These are phyloP conservation scores for Fragilaria radians DNA, from an alignment of 108 stramenopile genomes.

Conservation along the genomic window DNA sequence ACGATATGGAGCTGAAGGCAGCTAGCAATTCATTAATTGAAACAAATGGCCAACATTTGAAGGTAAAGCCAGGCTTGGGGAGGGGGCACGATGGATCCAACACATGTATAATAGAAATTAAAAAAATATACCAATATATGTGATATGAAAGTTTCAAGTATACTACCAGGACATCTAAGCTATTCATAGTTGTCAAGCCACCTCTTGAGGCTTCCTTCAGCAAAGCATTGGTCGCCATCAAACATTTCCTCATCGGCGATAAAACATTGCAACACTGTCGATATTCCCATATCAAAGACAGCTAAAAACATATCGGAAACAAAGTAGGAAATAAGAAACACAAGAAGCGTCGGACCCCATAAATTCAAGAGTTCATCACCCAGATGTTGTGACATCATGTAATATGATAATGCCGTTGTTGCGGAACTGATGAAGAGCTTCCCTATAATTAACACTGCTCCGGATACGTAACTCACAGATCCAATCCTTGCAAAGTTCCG, in stretches of 20 bases:
- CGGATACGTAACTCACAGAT: slow-evolving; percentile 53
- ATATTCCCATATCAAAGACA: slow-evolving; percentile 78
- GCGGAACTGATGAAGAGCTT: slow-evolving; percentile 73
- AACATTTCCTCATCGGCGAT: slow-evolving; percentile 91
- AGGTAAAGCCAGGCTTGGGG: no score
- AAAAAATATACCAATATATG: no score
- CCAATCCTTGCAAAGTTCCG: slow-evolving; percentile 63
- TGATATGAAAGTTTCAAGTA: no score
- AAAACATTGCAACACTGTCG: slow-evolving; percentile 82
- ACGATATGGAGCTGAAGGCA: no score
- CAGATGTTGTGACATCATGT: slow-evolving; percentile 13
- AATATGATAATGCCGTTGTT: slow-evolving; percentile 50
- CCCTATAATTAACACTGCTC: slow-evolving; percentile 74
- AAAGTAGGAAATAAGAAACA: slow-evolving; percentile 57
- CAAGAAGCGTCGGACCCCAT: slow-evolving; percentile 62
- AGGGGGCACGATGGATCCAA: no score
- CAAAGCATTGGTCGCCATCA: slow-evolving; percentile 48
- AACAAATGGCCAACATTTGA: no score
- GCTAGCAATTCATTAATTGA: no score
- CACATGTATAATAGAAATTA: no score
- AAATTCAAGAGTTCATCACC: slow-evolving; percentile 39
- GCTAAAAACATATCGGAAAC: slow-evolving; percentile 61
- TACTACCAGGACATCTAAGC: no score
- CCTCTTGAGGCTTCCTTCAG: slow-evolving; percentile 33
- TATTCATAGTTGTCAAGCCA: slow-evolving; percentile 24